Evolutionary conservation across 805 yeast species (phyloP).

Genomic region (Citeromyces nyonsensis): DNA sequence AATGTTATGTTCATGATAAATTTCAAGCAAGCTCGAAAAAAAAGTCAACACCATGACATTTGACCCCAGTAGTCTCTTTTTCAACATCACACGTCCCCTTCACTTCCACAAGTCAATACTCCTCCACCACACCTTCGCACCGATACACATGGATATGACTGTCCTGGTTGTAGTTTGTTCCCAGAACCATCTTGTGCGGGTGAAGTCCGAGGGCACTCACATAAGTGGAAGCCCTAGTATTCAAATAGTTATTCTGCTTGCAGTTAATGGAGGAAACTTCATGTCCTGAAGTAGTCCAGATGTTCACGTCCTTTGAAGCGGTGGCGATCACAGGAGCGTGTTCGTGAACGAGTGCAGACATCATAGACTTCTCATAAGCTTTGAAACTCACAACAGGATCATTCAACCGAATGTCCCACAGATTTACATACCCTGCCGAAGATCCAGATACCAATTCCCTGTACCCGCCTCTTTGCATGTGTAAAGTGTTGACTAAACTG

Average conservation of each 20-base stretch:
- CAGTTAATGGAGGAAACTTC: constrained; percentile 43
- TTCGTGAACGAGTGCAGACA: constrained; percentile 77
- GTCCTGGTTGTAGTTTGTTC: constrained; percentile 72
- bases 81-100: too few species aligned
- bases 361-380: constrained; percentile 30
- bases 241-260: constrained; percentile 29
- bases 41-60: too few species aligned
- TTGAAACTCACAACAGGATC: constrained; percentile 56
- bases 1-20: too few species aligned
- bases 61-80: too few species aligned
- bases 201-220: constrained; percentile 64
- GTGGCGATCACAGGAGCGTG: constrained; percentile 93
- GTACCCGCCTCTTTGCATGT: constrained; percentile 93
- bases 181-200: constrained; percentile 91
- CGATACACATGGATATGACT: constrained; percentile 50
- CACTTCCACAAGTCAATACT: too few species aligned
- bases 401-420: constrained; percentile 80
- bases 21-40: too few species aligned
- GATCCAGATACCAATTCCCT: constrained; percentile 76
- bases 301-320: constrained; percentile 62
- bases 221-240: constrained; percentile 31
- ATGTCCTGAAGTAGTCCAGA: constrained; percentile 83
- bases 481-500: constrained; percentile 57
- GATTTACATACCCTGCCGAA: constrained; percentile 63
- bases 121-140: constrained; percentile 26